These are phyloP conservation scores for Phyllosticta paracitricarpa DNA, from an alignment of 2,329 filamentous ascomycete genomes.

Conservation along the genomic window DNA sequence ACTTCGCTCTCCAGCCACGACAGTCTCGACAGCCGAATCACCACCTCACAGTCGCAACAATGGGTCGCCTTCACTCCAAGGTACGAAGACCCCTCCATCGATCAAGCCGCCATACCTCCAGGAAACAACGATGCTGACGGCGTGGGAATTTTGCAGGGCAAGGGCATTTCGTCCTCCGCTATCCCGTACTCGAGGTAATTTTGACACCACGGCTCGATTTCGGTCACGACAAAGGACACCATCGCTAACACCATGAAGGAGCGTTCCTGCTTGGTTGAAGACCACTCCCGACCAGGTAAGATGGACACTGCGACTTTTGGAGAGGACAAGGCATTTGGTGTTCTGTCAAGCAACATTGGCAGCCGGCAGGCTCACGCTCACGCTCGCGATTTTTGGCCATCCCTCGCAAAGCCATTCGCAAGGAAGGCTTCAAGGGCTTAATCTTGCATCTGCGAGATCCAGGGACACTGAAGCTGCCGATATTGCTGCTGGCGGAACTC, in stretches of 20 bases:
- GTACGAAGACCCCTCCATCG: neutral
- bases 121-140: neutral
- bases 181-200: constrained; percentile 73
- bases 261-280: constrained; percentile 91
- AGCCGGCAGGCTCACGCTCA: neutral
- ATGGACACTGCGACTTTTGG: neutral
- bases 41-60: constrained; percentile 40
- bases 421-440: neutral
- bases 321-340: neutral
- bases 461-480: neutral
- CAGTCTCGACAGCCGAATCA: constrained; percentile 17
- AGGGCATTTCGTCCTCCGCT: constrained; percentile 94
- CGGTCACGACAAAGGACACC: neutral
- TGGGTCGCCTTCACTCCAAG: constrained; percentile 95
- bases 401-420: neutral
- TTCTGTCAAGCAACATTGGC: neutral
- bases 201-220: neutral
- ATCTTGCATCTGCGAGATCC: neutral
- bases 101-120: neutral
- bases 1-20: constrained; percentile 6
- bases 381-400: neutral
- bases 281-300: constrained; percentile 74
- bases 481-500: neutral
- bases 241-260: constrained; percentile 35
- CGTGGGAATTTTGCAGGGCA: constrained; percentile 39